Evolutionary conservation across 805 yeast genomes (phyloP).

Genomic region (Suhomyces canberraensis): DNA sequence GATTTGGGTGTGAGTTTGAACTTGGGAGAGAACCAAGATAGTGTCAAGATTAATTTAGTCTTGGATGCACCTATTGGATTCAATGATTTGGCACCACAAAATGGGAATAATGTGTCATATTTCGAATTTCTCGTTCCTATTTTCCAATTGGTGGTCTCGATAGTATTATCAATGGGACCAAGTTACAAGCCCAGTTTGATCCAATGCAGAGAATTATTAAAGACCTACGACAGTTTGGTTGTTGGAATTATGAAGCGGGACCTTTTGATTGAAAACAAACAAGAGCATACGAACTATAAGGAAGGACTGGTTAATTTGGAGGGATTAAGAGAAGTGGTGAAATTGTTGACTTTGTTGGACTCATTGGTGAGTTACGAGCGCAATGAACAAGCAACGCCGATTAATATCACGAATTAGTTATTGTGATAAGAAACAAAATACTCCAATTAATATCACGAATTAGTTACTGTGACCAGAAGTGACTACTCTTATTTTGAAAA

Average conservation of each 20-base stretch:
- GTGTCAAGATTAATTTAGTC: slow-evolving; percentile 44
- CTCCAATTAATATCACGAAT: no score
- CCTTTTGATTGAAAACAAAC: slow-evolving; percentile 29
- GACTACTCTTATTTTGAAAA: no score
- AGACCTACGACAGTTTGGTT: slow-evolving; percentile 51
- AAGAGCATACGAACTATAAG: slow-evolving; percentile 12
- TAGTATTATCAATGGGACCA: slow-evolving; percentile 73
- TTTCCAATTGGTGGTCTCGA: slow-evolving; percentile 67
- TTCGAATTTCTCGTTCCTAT: slow-evolving; percentile 70
- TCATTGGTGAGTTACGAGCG: slow-evolving; percentile 30
- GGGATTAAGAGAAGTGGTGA: slow-evolving; percentile 52
- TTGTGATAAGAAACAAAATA: not conserved
- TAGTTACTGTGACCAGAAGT: no score
- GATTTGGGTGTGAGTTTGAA: slow-evolving; percentile 66
- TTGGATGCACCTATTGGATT: slow-evolving; percentile 51
- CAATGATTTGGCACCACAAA: slow-evolving; percentile 10
- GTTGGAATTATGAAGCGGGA: slow-evolving; percentile 64
- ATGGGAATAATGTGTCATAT: slow-evolving; percentile 40
- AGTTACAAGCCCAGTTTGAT: slow-evolving; percentile 58
- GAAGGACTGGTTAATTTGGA: slow-evolving; percentile 26
- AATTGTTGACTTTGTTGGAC: slow-evolving; percentile 51
- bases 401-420: no score
- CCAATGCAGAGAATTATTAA: slow-evolving; percentile 51
- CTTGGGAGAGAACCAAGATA: slow-evolving; percentile 30
- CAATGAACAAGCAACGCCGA: no score